Percentiles rank a stretch among this genome's conserved stretches.
phyloP scores from a whole-genome alignment of 768 basidiomycete species.

The Leccinum pellstonianum region DNA sequence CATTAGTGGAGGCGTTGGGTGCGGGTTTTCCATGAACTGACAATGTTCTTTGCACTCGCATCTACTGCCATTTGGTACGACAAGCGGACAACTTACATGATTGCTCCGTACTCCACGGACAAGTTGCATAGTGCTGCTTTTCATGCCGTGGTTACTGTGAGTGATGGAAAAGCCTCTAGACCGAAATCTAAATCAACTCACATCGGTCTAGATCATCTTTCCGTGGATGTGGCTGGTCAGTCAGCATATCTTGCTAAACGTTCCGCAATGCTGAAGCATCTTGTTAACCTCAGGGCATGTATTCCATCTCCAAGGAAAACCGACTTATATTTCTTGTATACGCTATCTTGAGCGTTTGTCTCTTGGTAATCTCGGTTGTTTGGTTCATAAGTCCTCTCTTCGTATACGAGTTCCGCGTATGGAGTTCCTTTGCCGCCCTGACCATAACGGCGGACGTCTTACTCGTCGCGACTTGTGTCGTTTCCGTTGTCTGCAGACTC shows the following conservation, averaged over 20 bases:
- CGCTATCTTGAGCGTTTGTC: conserved; percentile 36
- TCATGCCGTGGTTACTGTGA: conserved; percentile 40
- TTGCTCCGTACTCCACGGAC: conserved; percentile 36
- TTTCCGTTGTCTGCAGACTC: conserved; percentile 49
- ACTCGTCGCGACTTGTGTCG: conserved; percentile 38
- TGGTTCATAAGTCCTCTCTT: conserved; percentile 42
- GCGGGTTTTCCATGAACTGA: conserved; percentile 47
- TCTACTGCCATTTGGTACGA: conserved; percentile 50
- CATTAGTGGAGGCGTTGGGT: conserved; percentile 49
- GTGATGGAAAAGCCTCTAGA: conserved; percentile 13
- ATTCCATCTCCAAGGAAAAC: conserved; percentile 46
- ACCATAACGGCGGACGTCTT: conserved; percentile 41
- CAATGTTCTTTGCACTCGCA: conserved; percentile 48
- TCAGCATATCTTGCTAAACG: neutral
- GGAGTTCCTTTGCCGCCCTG: conserved; percentile 48
- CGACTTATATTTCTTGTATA: conserved; percentile 40
- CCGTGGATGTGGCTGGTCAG: conserved; percentile 50
- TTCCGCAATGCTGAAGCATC: neutral
- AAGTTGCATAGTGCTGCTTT: conserved; percentile 43
- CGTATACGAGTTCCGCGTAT: conserved; percentile 34
- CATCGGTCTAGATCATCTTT: conserved; percentile 34
- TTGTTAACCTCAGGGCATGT: conserved; percentile 41
- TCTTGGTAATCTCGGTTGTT: conserved; percentile 39
- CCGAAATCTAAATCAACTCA: neutral
- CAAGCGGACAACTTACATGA: conserved; percentile 40